These are phyloP conservation scores for Pyricularia grisea DNA, from an alignment of 2,329 filamentous ascomycete genomes.

Conservation along the genomic window DNA sequence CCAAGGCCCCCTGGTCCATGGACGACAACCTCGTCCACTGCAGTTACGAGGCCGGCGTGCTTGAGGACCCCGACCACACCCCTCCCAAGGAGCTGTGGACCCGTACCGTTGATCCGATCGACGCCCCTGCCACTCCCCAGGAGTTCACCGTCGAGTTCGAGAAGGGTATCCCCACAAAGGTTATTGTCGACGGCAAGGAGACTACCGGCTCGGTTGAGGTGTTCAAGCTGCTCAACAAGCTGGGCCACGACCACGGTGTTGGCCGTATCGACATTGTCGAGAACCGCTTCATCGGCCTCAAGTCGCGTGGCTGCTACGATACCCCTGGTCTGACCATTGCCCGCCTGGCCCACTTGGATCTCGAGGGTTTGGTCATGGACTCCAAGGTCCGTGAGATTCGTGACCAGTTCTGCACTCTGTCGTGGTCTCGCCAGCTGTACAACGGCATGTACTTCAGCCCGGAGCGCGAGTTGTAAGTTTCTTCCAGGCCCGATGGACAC, in stretches of 20 bases:
- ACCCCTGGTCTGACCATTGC: slow-evolving; percentile 40
- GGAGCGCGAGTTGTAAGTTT: slow-evolving; percentile 33
- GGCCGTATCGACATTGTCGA: slow-evolving; percentile 79
- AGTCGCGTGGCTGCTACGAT: slow-evolving; percentile 76
- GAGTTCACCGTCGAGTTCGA: slow-evolving; percentile 65
- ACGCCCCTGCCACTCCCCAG: slow-evolving; percentile 60
- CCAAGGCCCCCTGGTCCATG: slow-evolving; percentile 60
- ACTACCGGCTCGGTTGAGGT: slow-evolving; percentile 62
- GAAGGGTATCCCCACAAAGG: slow-evolving; percentile 62
- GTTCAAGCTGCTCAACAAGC: slow-evolving; percentile 62
- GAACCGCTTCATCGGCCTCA: slow-evolving; percentile 63
- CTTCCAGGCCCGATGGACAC: background rate
- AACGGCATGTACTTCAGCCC: slow-evolving; percentile 43
- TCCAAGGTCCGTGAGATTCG: slow-evolving; percentile 46
- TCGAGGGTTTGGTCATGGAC: slow-evolving; percentile 42
- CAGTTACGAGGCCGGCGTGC: slow-evolving; percentile 68
- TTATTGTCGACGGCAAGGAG: slow-evolving; percentile 43
- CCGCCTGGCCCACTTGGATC: slow-evolving; percentile 34
- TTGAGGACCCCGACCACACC: slow-evolving; percentile 55
- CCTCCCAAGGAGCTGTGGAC: slow-evolving; percentile 77
- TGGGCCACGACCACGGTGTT: slow-evolving; percentile 64
- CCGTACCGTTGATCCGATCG: slow-evolving; percentile 56
- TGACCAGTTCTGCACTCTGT: slow-evolving; percentile 46
- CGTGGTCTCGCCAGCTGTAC: slow-evolving; percentile 36
- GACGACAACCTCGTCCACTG: slow-evolving; percentile 62